A percentile compares a stretch with the other conserved stretches of the same genome.
Evolutionary conservation across 2,329 filamentous ascomycete species (phyloP).

Genomic region (Chaetothyriales sp.): DNA sequence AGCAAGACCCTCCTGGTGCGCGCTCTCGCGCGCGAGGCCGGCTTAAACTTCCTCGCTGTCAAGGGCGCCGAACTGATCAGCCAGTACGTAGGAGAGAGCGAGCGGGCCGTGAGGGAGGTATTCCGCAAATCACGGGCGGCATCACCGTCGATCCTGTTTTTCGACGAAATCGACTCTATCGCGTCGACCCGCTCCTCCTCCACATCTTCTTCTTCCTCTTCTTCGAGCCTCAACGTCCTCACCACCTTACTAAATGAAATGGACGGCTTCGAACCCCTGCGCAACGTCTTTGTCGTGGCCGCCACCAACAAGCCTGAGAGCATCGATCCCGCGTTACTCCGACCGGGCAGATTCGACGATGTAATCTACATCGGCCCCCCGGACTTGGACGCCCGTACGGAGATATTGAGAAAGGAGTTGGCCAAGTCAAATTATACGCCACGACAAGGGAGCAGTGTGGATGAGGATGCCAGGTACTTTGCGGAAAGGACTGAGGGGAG

Average conservation of each 20-base stretch:
- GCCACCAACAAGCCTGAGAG: conserved; percentile 84
- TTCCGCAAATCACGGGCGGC: conserved; percentile 78
- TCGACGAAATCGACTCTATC: conserved; percentile 90
- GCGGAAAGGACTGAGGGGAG: conserved; percentile 58
- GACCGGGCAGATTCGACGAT: conserved; percentile 73
- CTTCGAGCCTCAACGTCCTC: conserved; percentile 60
- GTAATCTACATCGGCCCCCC: conserved; percentile 78
- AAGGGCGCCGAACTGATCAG: conserved; percentile 88
- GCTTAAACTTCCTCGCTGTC: conserved; percentile 85
- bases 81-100: conserved; percentile 95
- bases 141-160: conserved; percentile 85
- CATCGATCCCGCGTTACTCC: conserved; percentile 71
- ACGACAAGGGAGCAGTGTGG: conserved; percentile 44
- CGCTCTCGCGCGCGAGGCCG: conserved; percentile 77
- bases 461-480: conserved; percentile 40
- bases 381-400: conserved; percentile 54
- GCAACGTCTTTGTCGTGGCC: conserved; percentile 73
- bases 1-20: conserved; percentile 89
- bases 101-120: conserved; percentile 69
- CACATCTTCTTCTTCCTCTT: conserved; percentile 21
- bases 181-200: conserved; percentile 40
- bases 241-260: conserved; percentile 87
- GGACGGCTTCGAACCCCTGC: conserved; percentile 79
- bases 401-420: conserved; percentile 60
- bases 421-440: conserved; percentile 36